These are phyloP conservation scores for Hypoxylon trugodes DNA, from an alignment of 495 filamentous ascomycete genomes.

Conservation along the genomic window DNA sequence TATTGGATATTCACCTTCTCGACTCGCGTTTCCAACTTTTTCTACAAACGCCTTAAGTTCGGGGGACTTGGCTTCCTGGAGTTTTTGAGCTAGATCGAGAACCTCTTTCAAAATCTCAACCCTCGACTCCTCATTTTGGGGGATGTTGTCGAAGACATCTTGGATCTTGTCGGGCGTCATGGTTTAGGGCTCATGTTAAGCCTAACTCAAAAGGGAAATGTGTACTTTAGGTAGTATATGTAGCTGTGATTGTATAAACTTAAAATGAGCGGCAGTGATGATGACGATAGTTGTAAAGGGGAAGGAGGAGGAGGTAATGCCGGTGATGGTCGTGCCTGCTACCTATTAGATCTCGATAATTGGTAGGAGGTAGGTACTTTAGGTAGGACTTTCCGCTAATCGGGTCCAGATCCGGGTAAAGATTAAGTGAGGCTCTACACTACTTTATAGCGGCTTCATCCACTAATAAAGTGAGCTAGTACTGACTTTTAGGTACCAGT, in stretches of 20 bases:
- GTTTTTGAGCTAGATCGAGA: conserved; percentile 37
- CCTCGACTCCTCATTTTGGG: conserved; percentile 32
- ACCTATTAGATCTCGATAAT: conserved; percentile 2
- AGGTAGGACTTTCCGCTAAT: conserved; percentile 6
- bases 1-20: conserved; percentile 72
- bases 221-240: not conserved
- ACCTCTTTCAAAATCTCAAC: conserved; percentile 39
- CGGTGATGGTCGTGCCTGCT: too few relatives aligned
- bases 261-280: not conserved
- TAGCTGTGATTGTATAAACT: not conserved
- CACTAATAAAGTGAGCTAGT: too few relatives aligned
- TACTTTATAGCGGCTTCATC: conserved; percentile 6
- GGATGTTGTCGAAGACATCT: conserved; percentile 25
- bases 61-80: conserved; percentile 44
- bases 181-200: conserved; percentile 18
- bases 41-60: conserved; percentile 63
- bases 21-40: conserved; percentile 70
- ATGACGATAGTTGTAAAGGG: not conserved
- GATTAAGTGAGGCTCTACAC: conserved; percentile 15
- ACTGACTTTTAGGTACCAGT: not conserved
- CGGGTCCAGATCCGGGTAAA: not conserved
- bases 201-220: not conserved
- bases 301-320: not conserved
- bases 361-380: not conserved
- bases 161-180: conserved; percentile 36